Conservation (phyloP, 192 early-diverging fungal species). For the Umbelopsis sp. region DNA sequence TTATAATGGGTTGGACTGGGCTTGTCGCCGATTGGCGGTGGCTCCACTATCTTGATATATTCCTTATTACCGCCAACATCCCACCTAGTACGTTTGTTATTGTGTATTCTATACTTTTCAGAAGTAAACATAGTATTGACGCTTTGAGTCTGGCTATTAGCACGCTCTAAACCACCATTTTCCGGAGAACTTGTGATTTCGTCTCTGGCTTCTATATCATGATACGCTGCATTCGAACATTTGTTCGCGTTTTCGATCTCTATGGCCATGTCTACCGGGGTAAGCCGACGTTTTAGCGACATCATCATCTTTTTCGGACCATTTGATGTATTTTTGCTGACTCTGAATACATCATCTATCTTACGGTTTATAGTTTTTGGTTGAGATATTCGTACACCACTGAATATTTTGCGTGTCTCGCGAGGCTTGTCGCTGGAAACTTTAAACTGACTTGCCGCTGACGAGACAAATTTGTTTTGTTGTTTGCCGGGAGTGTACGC, state of each 20-base stretch:
- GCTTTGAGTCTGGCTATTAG: too few species aligned
- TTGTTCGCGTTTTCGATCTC: too few species aligned
- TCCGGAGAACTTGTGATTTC: not conserved
- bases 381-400: not conserved
- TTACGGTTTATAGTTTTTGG: not conserved
- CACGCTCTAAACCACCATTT: too few species aligned
- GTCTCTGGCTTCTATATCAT: not conserved
- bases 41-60: too few species aligned
- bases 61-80: not conserved
- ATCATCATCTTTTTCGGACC: conserved; percentile 17
- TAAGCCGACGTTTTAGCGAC: not conserved
- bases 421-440: not conserved
- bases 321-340: not conserved
- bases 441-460: too few species aligned
- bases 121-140: not conserved
- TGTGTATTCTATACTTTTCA: not conserved
- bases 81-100: conserved; percentile 29
- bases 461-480: too few species aligned
- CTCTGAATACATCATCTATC: conserved; percentile 4
- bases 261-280: too few species aligned
- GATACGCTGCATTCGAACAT: too few species aligned
- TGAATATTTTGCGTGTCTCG: conserved; percentile 10
- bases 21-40: not conserved
- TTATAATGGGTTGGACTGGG: too few species aligned
- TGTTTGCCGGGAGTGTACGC: too few species aligned